Percentiles rank a stretch among this genome's conserved stretches.
Conservation (phyloP, 1,284 basidiomycete genomes). For the Butyriboletus appendiculatus region DNA sequence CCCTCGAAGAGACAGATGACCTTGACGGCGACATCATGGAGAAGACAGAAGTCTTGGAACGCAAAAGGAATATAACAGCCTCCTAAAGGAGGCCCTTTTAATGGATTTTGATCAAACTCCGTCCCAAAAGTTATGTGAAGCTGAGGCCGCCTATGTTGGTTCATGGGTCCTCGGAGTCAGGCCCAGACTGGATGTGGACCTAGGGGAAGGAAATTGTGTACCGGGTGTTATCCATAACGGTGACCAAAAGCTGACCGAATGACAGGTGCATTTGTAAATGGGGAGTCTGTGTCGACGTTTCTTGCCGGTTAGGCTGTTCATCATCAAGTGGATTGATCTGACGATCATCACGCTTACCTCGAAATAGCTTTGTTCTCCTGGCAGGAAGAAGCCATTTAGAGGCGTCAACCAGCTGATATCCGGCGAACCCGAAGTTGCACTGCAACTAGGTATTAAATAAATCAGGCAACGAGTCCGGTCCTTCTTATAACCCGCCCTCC, state of each 20-base stretch:
- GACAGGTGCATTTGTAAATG: conserved; percentile 8
- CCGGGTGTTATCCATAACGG: conserved; percentile 14
- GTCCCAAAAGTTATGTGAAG: conserved; percentile 23
- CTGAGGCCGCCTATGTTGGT: conserved; percentile 2
- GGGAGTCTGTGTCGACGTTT: conserved; percentile 5
- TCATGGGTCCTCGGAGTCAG: conserved; percentile 3
- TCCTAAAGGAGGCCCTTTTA: conserved; percentile 19
- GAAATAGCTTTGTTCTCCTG: conserved; percentile 21
- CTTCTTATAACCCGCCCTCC: conserved; percentile 26
- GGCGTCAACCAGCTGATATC: conserved; percentile 22
- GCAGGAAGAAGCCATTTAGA: conserved; percentile 10
- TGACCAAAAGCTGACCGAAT: conserved; percentile 14
- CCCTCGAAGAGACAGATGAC: conserved; percentile 28
- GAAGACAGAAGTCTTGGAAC: conserved; percentile 6
- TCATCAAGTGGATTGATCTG: conserved; percentile 18
- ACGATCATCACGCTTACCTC: conserved; percentile 28
- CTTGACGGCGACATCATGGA: conserved; percentile 23
- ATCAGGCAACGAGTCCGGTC: conserved; percentile 13
- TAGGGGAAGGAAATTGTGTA: not conserved
- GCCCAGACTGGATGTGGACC: conserved; percentile 2
- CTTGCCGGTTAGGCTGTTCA: conserved; percentile 20
- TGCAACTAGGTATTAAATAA: conserved; percentile 31
- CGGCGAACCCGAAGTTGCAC: conserved; percentile 24
- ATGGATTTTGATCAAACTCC: conserved; percentile 34
- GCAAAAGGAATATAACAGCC: conserved; percentile 5